Base-by-base conservation (phyloP, 164 flowering plant species). In the Kingdonia uniflora region DNA sequence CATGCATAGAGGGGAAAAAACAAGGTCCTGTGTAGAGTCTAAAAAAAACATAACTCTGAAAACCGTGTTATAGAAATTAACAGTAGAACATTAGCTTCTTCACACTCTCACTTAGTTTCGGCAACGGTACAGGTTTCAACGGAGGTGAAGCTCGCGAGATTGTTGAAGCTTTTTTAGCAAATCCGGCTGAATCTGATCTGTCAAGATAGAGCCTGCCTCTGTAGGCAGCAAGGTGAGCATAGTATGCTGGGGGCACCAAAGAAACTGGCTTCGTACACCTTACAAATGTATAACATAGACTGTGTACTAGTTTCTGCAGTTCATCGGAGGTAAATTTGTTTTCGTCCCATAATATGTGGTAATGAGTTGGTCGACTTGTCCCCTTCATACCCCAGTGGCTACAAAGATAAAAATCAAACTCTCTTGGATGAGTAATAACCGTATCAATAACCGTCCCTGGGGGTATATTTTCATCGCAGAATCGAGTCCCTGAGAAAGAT, bases 381-480 rank as follows among this genome's bases (percentile, higher is more conserved):
- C 98, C 98, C 66, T 82, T 84, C 61, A 71, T 80, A 0, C 98
- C 98, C 82, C 82, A 85, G 41, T 91, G 98, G 65, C 98, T 91
- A 51, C 98, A 91, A 0, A 91, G 79, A 55, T 77, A 91, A 81
- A 91, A 91, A 67, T 91, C 98, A 39, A 87, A 87, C 45, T 85
- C 98, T 46, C 56, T 71, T 2, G 98, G 95, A 40, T 87, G 98
- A 11, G 94, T 77, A 46, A 91, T 75, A 69, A 80, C 85, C 0
- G 86, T 67, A 55, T 91, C 98, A 35, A 91, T 96, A 21, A 91
- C 88, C 0, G 98, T 91, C 19, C 98, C 98, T 0, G 98, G 96
- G 1, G 88, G 88, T 15, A 91, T 70, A 41, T 91, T 91, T 50
- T 80, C 94, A 29, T 87, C 67, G 1, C 1, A 43, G 22, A 55